These are phyloP conservation scores for Rhodamnia argentea DNA, from an alignment of 345 rosid genomes.

Conservation along the genomic window DNA sequence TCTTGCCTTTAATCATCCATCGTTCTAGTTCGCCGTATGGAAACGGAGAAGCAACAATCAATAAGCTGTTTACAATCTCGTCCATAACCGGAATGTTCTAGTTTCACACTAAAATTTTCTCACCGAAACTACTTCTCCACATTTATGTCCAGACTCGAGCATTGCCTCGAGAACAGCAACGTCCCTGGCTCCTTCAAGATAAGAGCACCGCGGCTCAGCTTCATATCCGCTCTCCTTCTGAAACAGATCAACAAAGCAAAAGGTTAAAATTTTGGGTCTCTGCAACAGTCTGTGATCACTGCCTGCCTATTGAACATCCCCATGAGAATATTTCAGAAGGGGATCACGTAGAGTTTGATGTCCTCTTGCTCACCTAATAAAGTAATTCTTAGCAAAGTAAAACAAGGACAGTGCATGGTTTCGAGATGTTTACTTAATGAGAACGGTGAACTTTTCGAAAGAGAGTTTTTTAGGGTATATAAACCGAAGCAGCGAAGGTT, in stretches of 20 bases:
- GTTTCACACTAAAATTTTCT: slow-evolving; percentile 29
- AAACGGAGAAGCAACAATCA: neutral
- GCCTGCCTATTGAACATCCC: neutral
- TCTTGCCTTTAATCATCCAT: neutral
- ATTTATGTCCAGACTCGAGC: slow-evolving; percentile 77
- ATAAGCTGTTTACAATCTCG: neutral
- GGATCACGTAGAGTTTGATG: neutral
- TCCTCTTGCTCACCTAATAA: neutral
- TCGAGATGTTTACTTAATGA: neutral
- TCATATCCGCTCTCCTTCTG: slow-evolving; percentile 41
- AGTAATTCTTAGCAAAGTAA: neutral
- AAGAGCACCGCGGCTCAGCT: slow-evolving; percentile 65
- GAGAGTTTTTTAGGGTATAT: neutral
- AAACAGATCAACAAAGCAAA: neutral
- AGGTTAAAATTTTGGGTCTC: neutral
- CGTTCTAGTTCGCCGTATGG: neutral
- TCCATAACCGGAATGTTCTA: neutral
- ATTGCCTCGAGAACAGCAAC: slow-evolving; percentile 82
- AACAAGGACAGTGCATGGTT: neutral
- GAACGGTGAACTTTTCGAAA: neutral
- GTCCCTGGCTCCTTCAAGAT: slow-evolving; percentile 84
- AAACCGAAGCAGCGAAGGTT: neutral
- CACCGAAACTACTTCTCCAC: slow-evolving; percentile 55
- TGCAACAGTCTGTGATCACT: neutral
- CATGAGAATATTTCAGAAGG: neutral